Conservation (phyloP, 2,329 filamentous ascomycete species). For the Aspergillus amoenus region DNA sequence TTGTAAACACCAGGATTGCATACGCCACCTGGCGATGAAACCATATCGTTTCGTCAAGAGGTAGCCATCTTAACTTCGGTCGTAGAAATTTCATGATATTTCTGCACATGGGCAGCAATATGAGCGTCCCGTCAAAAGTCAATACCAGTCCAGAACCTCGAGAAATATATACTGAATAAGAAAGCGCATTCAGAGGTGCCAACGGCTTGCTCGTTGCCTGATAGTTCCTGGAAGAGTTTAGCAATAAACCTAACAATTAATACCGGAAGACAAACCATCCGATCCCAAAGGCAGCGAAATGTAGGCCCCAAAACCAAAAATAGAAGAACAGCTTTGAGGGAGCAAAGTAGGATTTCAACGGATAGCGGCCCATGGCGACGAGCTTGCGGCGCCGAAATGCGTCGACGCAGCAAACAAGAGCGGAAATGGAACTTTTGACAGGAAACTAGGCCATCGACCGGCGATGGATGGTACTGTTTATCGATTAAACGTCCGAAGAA, state of each 20-base stretch:
- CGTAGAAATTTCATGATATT: conserved; percentile 81
- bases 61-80: conserved; percentile 83
- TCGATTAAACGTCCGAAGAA: conserved; percentile 12
- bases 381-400: conserved; percentile 34
- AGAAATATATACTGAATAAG: conserved; percentile 93
- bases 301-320: conserved; percentile 74
- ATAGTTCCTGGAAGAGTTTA: conserved; percentile 64
- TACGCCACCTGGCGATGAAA: conserved; percentile 96
- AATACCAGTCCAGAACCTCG: conserved; percentile 87
- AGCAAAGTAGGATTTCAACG: conserved; percentile 60
- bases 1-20: conserved; percentile 77
- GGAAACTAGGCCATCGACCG: conserved; percentile 22
- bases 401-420: background rate
- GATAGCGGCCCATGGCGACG: conserved; percentile 37
- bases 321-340: conserved; percentile 75
- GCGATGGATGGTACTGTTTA: conserved; percentile 22
- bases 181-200: conserved; percentile 74
- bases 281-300: conserved; percentile 74
- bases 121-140: conserved; percentile 79
- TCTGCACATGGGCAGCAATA: conserved; percentile 90
- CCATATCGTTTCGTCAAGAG: conserved; percentile 95
- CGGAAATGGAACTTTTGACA: conserved; percentile 8
- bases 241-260: background rate
- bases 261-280: conserved; percentile 69
- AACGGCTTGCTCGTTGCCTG: conserved; percentile 69